Conservation (phyloP, 352 stramenopile species). For the Globisporangium apiculatum region DNA sequence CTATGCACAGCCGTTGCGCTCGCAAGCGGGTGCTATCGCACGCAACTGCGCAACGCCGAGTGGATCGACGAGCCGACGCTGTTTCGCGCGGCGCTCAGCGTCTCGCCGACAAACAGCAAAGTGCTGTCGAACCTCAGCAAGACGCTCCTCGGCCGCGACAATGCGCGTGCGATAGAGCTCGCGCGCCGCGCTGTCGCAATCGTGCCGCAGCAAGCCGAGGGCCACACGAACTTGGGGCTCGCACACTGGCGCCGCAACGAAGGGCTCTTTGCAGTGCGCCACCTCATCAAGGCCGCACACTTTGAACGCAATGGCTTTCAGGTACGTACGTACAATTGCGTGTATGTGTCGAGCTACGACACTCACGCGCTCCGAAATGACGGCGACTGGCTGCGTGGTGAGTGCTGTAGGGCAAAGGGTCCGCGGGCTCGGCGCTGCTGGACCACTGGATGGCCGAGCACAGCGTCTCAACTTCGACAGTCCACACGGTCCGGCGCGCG, state of each 20-base stretch:
- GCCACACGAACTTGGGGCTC: conserved; percentile 49
- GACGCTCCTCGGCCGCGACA: conserved; percentile 40
- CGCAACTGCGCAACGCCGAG: conserved; percentile 47
- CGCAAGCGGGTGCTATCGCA: conserved; percentile 27
- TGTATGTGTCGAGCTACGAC: neutral
- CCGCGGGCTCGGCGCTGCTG: conserved; percentile 27
- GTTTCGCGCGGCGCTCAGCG: conserved; percentile 42
- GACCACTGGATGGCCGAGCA: conserved; percentile 25
- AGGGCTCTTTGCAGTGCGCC: conserved; percentile 32
- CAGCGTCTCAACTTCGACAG: neutral
- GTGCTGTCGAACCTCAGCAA: conserved; percentile 71
- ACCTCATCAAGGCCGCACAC: conserved; percentile 40
- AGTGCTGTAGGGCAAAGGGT: conserved; percentile 21
- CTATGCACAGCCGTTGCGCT: conserved; percentile 22
- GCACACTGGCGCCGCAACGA: conserved; percentile 20
- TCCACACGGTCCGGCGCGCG: conserved; percentile 14
- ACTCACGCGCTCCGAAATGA: too few species aligned
- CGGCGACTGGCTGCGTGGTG: neutral
- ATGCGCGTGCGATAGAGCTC: conserved; percentile 26
- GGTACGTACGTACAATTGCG: neutral
- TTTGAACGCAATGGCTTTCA: conserved; percentile 16
- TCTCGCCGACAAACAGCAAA: conserved; percentile 70
- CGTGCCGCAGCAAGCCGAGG: conserved; percentile 41
- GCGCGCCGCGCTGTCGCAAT: conserved; percentile 29
- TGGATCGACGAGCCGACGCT: conserved; percentile 53